A percentile compares a stretch with the other conserved stretches of the same genome.
phyloP scores from a whole-genome alignment of 2,329 filamentous ascomycete species.

The Aspergillus latus region DNA sequence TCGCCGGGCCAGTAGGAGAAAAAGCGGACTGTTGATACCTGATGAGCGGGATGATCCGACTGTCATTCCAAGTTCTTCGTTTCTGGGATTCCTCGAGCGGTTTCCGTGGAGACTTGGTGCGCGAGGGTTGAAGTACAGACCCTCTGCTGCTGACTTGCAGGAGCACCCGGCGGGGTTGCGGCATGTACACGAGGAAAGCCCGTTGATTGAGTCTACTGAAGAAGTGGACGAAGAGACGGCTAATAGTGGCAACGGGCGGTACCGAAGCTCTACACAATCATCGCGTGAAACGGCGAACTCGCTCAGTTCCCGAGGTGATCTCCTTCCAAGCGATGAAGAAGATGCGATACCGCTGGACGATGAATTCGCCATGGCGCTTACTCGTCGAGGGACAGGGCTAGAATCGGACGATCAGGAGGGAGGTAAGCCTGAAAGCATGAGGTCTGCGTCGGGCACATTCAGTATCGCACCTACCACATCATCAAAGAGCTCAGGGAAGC shows the following conservation, averaged over 20 bases:
- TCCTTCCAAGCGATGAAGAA: conserved; percentile 90
- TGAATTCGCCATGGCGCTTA: conserved; percentile 82
- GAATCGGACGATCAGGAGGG: conserved; percentile 69
- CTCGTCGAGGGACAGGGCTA: conserved; percentile 57
- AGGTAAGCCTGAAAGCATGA: conserved; percentile 52
- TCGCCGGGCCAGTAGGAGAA: conserved; percentile 57
- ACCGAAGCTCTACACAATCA: conserved; percentile 74
- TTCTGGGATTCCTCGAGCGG: conserved; percentile 79
- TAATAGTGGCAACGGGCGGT: conserved; percentile 31
- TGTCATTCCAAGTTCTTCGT: conserved; percentile 82
- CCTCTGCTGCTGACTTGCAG: conserved; percentile 84
- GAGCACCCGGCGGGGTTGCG: conserved; percentile 70
- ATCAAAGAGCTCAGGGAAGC: conserved; percentile 45
- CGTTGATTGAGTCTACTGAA: conserved; percentile 66
- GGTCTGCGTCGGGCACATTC: conserved; percentile 48
- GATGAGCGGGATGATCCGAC: conserved; percentile 68
- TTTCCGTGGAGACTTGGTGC: conserved; percentile 83
- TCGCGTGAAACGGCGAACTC: conserved; percentile 84
- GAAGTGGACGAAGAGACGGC: conserved; percentile 36
- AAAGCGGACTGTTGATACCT: conserved; percentile 54
- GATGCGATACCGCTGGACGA: conserved; percentile 92
- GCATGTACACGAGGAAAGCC: conserved; percentile 62
- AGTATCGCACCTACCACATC: conserved; percentile 43
- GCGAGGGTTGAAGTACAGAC: conserved; percentile 77
- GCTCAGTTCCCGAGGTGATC: conserved; percentile 79